Conservation (phyloP, 805 yeast genomes). For the Clavispora vitiphila region DNA sequence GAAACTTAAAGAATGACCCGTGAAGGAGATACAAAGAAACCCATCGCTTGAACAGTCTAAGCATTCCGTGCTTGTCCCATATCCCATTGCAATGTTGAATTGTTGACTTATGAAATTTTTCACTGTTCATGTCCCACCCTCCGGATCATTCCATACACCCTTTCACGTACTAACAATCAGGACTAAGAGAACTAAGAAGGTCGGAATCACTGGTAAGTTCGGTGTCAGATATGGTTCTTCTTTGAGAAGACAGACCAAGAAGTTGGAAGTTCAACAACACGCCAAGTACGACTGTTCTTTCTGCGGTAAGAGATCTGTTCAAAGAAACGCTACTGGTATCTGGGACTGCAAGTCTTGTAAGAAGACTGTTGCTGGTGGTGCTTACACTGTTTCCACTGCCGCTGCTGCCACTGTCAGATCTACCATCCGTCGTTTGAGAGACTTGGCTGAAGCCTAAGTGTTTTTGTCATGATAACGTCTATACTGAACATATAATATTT, state of each 20-base stretch:
- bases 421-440: conserved; percentile 99
- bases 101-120: background rate
- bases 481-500: conserved; percentile 10
- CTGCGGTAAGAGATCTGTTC: conserved; percentile 99
- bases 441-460: conserved; percentile 95
- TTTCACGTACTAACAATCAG: conserved; percentile 35
- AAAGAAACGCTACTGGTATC: conserved; percentile 98
- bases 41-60: too few relatives aligned
- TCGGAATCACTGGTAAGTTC: conserved; percentile 99
- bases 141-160: too few relatives aligned
- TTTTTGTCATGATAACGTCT: conserved; percentile 9
- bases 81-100: too few relatives aligned
- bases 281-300: conserved; percentile 98
- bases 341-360: conserved; percentile 95
- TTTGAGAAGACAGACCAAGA: conserved; percentile 98
- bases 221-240: conserved; percentile 99
- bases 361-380: conserved; percentile 99
- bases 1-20: background rate
- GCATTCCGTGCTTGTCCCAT: too few relatives aligned
- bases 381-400: conserved; percentile 98
- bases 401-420: conserved; percentile 99
- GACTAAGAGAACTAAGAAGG: conserved; percentile 99
- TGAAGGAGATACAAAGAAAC: too few relatives aligned
- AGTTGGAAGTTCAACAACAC: conserved; percentile 98
- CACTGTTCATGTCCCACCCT: too few relatives aligned